These are phyloP conservation scores for Amorphotheca resinae DNA, from an alignment of 495 filamentous ascomycete genomes.

Conservation along the genomic window DNA sequence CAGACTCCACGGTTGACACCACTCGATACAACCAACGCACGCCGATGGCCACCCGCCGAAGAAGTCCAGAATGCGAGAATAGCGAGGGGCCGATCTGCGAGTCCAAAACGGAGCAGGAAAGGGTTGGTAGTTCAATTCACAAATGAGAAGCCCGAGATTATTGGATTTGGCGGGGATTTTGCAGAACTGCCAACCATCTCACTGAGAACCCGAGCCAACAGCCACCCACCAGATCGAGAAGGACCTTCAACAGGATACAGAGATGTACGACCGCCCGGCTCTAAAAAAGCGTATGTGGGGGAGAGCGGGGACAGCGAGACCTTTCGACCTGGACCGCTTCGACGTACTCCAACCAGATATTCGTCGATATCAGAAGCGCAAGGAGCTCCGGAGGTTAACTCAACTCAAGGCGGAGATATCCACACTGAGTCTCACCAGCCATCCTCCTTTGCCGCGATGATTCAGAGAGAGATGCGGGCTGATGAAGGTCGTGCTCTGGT, in stretches of 20 bases:
- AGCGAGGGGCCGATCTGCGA: constrained; percentile 12
- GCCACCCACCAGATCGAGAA: constrained; percentile 17
- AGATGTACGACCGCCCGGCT: constrained; percentile 16
- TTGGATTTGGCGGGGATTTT: constrained; percentile 82
- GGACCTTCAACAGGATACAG: neutral
- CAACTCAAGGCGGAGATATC: neutral
- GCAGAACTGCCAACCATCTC: constrained; percentile 51
- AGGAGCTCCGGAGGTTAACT: constrained; percentile 15
- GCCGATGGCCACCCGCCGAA: constrained; percentile 19
- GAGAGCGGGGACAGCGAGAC: constrained; percentile 1
- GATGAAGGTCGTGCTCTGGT: constrained; percentile 62
- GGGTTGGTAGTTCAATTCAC: constrained; percentile 61
- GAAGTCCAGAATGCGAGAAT: constrained; percentile 9
- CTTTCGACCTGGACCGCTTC: constrained; percentile 21
- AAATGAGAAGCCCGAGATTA: constrained; percentile 54
- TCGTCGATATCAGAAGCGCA: constrained; percentile 18
- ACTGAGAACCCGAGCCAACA: constrained; percentile 28
- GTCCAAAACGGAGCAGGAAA: constrained; percentile 35
- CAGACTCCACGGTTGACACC: constrained; percentile 9
- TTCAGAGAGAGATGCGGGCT: constrained; percentile 60
- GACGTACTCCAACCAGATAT: constrained; percentile 38
- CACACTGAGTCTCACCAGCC: constrained; percentile 3
- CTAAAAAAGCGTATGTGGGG: neutral
- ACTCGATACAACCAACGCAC: constrained; percentile 18
- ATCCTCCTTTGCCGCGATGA: constrained; percentile 36